Base-by-base conservation (phyloP, 2,329 filamentous ascomycete species). In the Claviceps digitariae region DNA sequence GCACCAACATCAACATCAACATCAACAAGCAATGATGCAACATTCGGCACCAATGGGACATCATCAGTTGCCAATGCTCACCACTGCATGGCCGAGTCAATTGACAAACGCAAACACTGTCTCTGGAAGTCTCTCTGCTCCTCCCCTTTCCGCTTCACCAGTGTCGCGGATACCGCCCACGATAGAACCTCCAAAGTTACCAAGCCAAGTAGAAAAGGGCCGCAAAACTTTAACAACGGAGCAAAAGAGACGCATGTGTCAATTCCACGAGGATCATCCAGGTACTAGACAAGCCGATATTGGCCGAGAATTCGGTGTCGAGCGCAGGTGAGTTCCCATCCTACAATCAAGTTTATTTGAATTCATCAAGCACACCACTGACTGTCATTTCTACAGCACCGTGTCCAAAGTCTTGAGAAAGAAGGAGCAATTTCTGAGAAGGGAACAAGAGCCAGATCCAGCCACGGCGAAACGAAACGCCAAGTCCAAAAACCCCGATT, bases 341-440 rank as follows among this genome's bases (percentile, higher is more conserved):
- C 20, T 46, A 29, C 29, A 21, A 25, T 12, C 6, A 36, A 27
- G 12, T 27, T 3, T 1, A 2, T 13, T 29, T 20, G 6, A 3
- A 6, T 45, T 9, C 27, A 5, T 38, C 27, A 20, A 38, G 21
- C 15, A 15, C 4, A 21, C 17, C 31, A 25, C n/a, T 49, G 38
- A 43, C 46, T 43, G n/a, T n/a, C 31, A 23, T 48, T 48, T 38
- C 23, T 38, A 51, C 57, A 98, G 93, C 72, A 98, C 93, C 49
- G 93, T 98, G n/a, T 98, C 93, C 52, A 98, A 98, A 67, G 93
- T 97, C 53, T 71, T 98, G 58, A 84, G 91, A 52, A 85, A 95
- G 64, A 95, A 91, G 72, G 93, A 98, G 58, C 93, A 94, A 67
- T 97, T 95, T 69, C 78, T 97, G 17, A 86, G 84, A 63, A 82